Evolutionary conservation across 2,329 filamentous ascomycete genomes (phyloP), one percentile per base, ranked within the genome.

Genomic region (Ophiosphaerella narmari): DNA sequence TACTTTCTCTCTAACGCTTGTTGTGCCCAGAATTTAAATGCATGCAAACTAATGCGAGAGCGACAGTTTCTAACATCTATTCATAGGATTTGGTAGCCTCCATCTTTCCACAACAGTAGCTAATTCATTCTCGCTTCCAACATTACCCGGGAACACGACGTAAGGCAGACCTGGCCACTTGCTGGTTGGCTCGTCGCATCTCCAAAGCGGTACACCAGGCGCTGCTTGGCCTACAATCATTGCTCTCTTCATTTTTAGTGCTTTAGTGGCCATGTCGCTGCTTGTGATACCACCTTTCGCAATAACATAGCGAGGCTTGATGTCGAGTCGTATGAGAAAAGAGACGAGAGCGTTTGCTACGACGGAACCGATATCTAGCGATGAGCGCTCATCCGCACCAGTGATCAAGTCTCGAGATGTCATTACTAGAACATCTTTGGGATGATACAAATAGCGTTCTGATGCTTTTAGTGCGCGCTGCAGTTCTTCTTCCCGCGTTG

Each of bases 251-350:
- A 85, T 79, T 13, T 70, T 72, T 11, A 86, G 57, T 0, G 80
- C 81, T 44, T 85, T 84, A 0, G 80, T 84, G 0, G 82, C 82
- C 59, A 80, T 80, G 43, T 85, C 82, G 0, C 80, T 83, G 0
- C 78, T 82, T 0, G 83, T 85, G 37, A 86, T 85, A 8, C 82
- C 82, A 0, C 83, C 82, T 66, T 80, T 85, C 0, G 82, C 81
- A 60, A 86, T 82, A 2, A 85, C 69, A 57, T 84, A 86, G 39
- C 81, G 67, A 1, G 82, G 82, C 29, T 77, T 74, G 7, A 77
- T 73, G 11, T 78, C 68, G 7, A 85, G 67, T 0, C 66, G 62
- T 7, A 73, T 69, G 1, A 85, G 56, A 36, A 86, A 78, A 1
- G 68, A 68, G 0, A 85, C 82, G 16, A 85, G 66, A 0, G 78